phyloP scores from a whole-genome alignment of 202 grass and related monocot genomes.

The Digitaria exilis region DNA sequence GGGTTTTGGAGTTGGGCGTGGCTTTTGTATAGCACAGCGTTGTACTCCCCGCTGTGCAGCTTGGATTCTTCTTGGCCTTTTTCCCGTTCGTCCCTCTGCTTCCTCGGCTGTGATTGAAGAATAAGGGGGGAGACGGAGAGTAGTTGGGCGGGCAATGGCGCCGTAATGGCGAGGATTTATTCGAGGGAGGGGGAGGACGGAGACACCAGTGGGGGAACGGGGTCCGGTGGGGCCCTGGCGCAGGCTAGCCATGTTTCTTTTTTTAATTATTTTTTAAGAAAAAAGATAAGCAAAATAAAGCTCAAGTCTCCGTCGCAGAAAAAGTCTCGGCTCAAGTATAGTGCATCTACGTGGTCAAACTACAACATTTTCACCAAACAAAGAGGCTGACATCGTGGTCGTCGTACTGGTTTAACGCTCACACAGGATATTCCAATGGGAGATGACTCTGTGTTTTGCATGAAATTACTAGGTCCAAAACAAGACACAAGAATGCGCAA shows the following conservation, averaged over 20 bases:
- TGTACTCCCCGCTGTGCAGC: constrained; percentile 1
- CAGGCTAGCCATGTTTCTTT: not conserved
- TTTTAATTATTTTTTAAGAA: not conserved
- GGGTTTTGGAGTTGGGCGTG: constrained; percentile 30
- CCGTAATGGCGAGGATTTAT: constrained; percentile 28
- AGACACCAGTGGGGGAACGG: not conserved
- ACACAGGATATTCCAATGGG: no score
- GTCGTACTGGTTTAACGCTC: no score
- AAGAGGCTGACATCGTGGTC: no score
- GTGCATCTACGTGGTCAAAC: no score
- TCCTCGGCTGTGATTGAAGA: no score
- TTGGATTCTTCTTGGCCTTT: not conserved
- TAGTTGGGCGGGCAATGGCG: constrained; percentile 20
- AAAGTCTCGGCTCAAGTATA: not conserved
- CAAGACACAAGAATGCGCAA: no score
- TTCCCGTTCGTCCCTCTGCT: not conserved
- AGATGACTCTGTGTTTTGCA: no score
- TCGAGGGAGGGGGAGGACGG: not conserved
- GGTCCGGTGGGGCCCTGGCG: not conserved
- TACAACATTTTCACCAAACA: no score
- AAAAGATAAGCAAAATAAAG: not conserved
- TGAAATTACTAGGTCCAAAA: no score
- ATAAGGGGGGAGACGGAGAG: not conserved
- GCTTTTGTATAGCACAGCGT: not conserved
- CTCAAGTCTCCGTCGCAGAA: not conserved